Conservation (phyloP, 1,284 basidiomycete species). For the Ustilago bromivora region DNA sequence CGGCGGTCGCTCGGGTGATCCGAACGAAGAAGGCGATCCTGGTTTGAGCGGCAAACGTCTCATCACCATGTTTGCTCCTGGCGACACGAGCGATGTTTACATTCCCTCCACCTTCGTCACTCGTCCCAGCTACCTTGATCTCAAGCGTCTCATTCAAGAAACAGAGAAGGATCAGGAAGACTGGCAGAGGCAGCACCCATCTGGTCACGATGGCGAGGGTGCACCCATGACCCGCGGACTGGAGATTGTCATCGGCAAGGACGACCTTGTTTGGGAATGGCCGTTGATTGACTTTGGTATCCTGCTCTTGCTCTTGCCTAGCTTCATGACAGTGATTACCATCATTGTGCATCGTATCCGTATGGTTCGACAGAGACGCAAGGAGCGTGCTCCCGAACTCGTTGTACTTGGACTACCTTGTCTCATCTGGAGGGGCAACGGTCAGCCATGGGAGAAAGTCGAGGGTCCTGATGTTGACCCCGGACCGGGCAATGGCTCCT, state of each 20-base stretch:
- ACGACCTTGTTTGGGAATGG: conserved; percentile 64
- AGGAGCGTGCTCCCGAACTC: conserved; percentile 64
- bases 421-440: conserved; percentile 63
- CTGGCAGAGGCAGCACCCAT: conserved; percentile 34
- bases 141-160: conserved; percentile 59
- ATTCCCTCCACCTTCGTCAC: conserved; percentile 68
- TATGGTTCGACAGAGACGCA: conserved; percentile 55
- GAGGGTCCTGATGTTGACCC: conserved; percentile 54
- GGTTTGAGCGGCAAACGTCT: conserved; percentile 58
- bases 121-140: conserved; percentile 65
- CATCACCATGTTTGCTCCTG: conserved; percentile 66
- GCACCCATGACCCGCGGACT: conserved; percentile 41
- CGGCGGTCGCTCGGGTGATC: conserved; percentile 44
- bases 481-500: conserved; percentile 44
- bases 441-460: conserved; percentile 63
- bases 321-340: conserved; percentile 63
- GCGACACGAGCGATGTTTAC: conserved; percentile 62
- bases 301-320: conserved; percentile 64
- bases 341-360: conserved; percentile 64
- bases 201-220: conserved; percentile 14
- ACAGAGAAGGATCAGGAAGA: conserved; percentile 53
- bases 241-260: conserved; percentile 63
- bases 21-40: conserved; percentile 55
- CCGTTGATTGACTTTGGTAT: conserved; percentile 65
- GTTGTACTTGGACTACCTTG: conserved; percentile 64